phyloP scores from a whole-genome alignment of 2,329 filamentous ascomycete species.

The Diplocarpon rosae region DNA sequence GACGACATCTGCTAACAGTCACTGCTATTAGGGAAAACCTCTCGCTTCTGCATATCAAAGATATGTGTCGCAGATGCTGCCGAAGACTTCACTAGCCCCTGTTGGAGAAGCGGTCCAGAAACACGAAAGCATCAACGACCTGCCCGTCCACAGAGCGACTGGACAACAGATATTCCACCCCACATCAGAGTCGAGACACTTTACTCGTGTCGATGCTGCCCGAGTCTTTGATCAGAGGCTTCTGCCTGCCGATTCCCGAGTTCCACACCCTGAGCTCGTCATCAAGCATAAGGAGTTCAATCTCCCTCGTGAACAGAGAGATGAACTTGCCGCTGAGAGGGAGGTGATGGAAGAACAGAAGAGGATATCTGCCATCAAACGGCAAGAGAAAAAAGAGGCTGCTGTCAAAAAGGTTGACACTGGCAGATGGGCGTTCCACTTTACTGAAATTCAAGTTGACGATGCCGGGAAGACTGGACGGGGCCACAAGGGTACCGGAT shows the following conservation, averaged over 20 bases:
- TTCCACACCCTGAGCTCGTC: conserved; percentile 53
- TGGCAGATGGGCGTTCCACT: conserved; percentile 49
- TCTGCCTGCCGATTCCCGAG: conserved; percentile 47
- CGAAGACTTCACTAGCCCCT: conserved; percentile 36
- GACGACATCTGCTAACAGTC: conserved; percentile 14
- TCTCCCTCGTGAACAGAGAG: conserved; percentile 26
- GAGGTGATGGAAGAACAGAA: conserved; percentile 31
- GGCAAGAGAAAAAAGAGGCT: conserved; percentile 29
- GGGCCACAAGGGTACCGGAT: conserved; percentile 41
- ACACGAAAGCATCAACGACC: conserved; percentile 53
- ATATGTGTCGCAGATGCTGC: conserved; percentile 72
- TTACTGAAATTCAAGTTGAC: conserved; percentile 47
- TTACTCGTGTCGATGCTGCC: conserved; percentile 55
- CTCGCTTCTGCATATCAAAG: conserved; percentile 67
- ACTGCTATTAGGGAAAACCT: conserved; percentile 52
- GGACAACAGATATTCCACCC: conserved; percentile 55
- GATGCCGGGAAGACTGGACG: conserved; percentile 44
- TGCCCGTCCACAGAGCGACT: conserved; percentile 50
- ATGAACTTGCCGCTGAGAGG: not conserved
- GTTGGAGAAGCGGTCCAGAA: not conserved
- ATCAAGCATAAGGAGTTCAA: conserved; percentile 39
- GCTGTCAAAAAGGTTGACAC: conserved; percentile 35
- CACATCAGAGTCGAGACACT: conserved; percentile 49
- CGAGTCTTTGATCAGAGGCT: conserved; percentile 50
- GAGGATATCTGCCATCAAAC: conserved; percentile 31